Conservation (phyloP, 2,329 filamentous ascomycete species). For the Botryosphaeria dothidea region DNA sequence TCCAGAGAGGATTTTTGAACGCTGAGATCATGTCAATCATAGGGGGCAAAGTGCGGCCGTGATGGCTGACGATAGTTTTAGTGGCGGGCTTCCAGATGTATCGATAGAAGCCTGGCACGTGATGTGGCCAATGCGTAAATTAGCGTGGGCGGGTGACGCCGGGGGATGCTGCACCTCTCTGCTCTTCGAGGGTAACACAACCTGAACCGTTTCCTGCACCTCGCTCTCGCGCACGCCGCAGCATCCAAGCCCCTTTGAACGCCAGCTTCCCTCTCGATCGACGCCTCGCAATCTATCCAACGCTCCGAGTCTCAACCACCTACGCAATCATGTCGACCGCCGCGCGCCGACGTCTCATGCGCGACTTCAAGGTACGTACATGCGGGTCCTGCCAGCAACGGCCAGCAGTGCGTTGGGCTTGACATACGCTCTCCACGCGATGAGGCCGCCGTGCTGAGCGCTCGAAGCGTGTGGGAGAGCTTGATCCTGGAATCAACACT, state of each 20-base stretch:
- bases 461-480: neutral
- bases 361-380: constrained; percentile 86
- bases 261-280: constrained; percentile 14
- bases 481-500: constrained; percentile 54
- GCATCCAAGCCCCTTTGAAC: constrained; percentile 14
- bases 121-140: constrained; percentile 2
- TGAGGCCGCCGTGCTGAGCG: neutral
- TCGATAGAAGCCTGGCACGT: neutral
- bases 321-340: constrained; percentile 76
- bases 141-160: constrained; percentile 11
- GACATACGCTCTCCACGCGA: constrained; percentile 11
- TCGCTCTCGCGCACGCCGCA: constrained; percentile 3
- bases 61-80: neutral
- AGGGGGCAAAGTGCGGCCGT: neutral
- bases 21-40: neutral
- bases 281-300: constrained; percentile 17
- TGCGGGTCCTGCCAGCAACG: constrained; percentile 18
- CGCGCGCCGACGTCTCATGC: constrained; percentile 93
- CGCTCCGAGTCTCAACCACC: constrained; percentile 15
- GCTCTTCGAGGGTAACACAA: constrained; percentile 13
- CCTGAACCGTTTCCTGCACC: constrained; percentile 16
- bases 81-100: neutral
- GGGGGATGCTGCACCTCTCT: constrained; percentile 14
- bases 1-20: too few relatives aligned
- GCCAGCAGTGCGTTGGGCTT: constrained; percentile 20